Conservation (phyloP, 2,329 filamentous ascomycete genomes). For the Plenodomus biglobosus region DNA sequence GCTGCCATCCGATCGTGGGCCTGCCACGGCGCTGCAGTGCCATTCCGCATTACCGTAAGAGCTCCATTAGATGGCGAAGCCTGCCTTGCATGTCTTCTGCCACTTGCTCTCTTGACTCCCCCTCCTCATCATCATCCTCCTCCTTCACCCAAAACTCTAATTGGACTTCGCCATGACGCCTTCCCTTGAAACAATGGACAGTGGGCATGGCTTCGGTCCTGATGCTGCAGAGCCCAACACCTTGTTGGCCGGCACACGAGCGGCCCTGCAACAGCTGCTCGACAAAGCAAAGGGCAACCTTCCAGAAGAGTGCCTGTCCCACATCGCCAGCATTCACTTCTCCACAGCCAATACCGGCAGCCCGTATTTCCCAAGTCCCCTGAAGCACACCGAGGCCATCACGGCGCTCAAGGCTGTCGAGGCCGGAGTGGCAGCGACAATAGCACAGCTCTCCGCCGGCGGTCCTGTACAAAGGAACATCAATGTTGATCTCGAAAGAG, state of each 20-base stretch:
- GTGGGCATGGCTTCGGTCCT: slow-evolving; percentile 9
- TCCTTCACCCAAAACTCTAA: slow-evolving; percentile 3
- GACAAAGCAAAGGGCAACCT: slow-evolving; percentile 37
- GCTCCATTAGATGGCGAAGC: too few species aligned
- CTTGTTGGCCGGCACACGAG: slow-evolving; percentile 38
- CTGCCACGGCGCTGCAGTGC: slow-evolving; percentile 12
- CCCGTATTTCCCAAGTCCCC: slow-evolving; percentile 49
- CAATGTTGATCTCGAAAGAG: slow-evolving; percentile 56
- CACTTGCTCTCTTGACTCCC: slow-evolving; percentile 9
- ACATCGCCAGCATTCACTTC: slow-evolving; percentile 37
- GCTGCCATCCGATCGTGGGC: slow-evolving; percentile 11
- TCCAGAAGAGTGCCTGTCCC: slow-evolving; percentile 34
- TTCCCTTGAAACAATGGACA: slow-evolving; percentile 25
- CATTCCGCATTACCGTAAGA: too few species aligned
- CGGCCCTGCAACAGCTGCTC: slow-evolving; percentile 38
- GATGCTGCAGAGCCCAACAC: slow-evolving; percentile 22
- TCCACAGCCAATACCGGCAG: slow-evolving; percentile 43
- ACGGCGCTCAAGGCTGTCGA: slow-evolving; percentile 63
- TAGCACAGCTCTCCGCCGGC: slow-evolving; percentile 58
- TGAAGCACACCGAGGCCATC: slow-evolving; percentile 57
- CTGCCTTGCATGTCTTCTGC: too few species aligned
- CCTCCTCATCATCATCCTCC: slow-evolving; percentile 5
- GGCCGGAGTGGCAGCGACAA: slow-evolving; percentile 60
- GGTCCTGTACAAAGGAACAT: slow-evolving; percentile 49
- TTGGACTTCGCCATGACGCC: slow-evolving; percentile 27